Conservation (phyloP, 1,284 basidiomycete genomes). For the Trametes hirsuta region DNA sequence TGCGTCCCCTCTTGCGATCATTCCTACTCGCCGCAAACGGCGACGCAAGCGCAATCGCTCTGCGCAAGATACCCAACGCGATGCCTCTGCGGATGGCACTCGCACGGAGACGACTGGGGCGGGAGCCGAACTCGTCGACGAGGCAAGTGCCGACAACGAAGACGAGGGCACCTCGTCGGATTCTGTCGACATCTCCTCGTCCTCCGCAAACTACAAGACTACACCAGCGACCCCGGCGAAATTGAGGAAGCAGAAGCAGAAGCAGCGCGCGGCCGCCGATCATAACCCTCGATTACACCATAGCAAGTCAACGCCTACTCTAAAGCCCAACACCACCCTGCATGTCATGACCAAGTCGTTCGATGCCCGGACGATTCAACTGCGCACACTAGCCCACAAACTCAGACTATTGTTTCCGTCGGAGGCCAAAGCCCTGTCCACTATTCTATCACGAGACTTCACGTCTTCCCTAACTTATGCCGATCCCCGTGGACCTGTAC, state of each 20-base stretch:
- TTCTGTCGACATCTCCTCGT: constrained; percentile 39
- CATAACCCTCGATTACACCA: constrained; percentile 38
- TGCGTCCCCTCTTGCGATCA: constrained; percentile 24
- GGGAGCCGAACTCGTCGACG: constrained; percentile 23
- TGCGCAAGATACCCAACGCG: constrained; percentile 28
- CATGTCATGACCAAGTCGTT: constrained; percentile 41
- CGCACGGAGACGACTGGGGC: constrained; percentile 16
- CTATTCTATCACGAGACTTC: constrained; percentile 47
- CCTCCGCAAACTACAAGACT: constrained; percentile 41
- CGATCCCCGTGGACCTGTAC: constrained; percentile 56
- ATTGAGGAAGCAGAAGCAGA: constrained; percentile 28
- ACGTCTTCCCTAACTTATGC: constrained; percentile 40
- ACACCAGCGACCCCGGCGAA: constrained; percentile 41
- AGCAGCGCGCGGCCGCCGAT: constrained; percentile 20
- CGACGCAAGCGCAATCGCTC: constrained; percentile 48
- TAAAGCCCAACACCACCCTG: constrained; percentile 32
- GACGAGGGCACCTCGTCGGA: constrained; percentile 28
- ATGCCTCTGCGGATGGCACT: constrained; percentile 25
- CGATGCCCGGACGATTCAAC: constrained; percentile 53
- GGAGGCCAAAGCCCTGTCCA: constrained; percentile 49
- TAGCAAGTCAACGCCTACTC: constrained; percentile 48
- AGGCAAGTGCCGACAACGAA: constrained; percentile 29
- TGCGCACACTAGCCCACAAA: constrained; percentile 58
- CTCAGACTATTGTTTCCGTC: constrained; percentile 60
- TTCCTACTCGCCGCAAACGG: constrained; percentile 46